These are phyloP conservation scores for Hygrophorus pudorinus DNA, from an alignment of 768 basidiomycete genomes.

Conservation along the genomic window DNA sequence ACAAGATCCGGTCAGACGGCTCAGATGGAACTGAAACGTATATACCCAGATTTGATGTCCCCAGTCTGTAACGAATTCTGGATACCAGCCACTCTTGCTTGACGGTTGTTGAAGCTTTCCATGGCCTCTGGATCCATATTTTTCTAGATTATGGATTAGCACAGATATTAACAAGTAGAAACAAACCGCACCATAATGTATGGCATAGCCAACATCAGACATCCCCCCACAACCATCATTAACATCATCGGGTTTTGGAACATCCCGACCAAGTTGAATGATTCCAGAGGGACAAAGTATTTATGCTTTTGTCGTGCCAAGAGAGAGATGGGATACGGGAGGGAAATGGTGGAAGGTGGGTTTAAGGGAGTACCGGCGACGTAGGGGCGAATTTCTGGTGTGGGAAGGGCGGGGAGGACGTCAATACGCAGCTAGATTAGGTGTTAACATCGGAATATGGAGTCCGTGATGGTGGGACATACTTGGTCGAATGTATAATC, in stretches of 20 bases:
- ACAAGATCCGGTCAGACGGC: slow-evolving; percentile 3
- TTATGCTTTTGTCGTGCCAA: slow-evolving; percentile 42
- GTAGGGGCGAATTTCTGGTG: slow-evolving; percentile 50
- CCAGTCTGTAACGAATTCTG: slow-evolving; percentile 51
- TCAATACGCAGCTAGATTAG: slow-evolving; percentile 55
- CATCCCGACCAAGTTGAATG: slow-evolving; percentile 69
- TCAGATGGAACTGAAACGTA: background rate
- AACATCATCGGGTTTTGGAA: slow-evolving; percentile 81
- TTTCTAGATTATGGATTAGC: slow-evolving; percentile 36
- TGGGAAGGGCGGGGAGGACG: slow-evolving; percentile 30
- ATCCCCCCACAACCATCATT: slow-evolving; percentile 58
- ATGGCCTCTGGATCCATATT: slow-evolving; percentile 64
- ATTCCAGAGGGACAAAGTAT: slow-evolving; percentile 61
- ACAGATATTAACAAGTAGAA: background rate
- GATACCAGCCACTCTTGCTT: slow-evolving; percentile 42
- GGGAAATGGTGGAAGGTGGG: slow-evolving; percentile 40
- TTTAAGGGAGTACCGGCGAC: slow-evolving; percentile 59
- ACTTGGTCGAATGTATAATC: slow-evolving; percentile 69
- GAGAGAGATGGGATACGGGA: slow-evolving; percentile 55
- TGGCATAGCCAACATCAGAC: slow-evolving; percentile 63
- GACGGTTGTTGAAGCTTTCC: slow-evolving; percentile 53
- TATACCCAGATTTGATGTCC: slow-evolving; percentile 49
- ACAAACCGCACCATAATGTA: slow-evolving; percentile 53
- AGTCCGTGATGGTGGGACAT: background rate
- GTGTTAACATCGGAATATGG: slow-evolving; percentile 5